Conservation (phyloP, 352 stramenopile genomes). For the Globisporangium middletonii region DNA sequence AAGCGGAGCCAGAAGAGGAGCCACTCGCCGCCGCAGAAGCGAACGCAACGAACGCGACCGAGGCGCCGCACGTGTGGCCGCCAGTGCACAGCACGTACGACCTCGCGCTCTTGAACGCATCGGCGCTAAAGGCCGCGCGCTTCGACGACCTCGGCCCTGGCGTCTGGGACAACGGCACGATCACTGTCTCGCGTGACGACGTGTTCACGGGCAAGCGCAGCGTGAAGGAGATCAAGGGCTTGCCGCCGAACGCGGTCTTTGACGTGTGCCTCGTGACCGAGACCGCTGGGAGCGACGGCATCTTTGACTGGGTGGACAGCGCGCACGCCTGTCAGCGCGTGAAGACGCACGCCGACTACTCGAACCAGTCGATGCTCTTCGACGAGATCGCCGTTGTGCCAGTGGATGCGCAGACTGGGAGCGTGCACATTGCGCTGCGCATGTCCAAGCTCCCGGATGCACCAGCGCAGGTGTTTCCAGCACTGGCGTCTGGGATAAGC, state of each 20-base stretch:
- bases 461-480: slow-evolving; percentile 1
- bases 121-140: slow-evolving; percentile 40
- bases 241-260: slow-evolving; percentile 60
- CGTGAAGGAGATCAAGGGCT: slow-evolving; percentile 55
- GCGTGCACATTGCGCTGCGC: slow-evolving; percentile 35
- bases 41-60: slow-evolving; percentile 14
- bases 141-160: slow-evolving; percentile 52
- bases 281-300: slow-evolving; percentile 54
- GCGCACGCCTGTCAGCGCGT: slow-evolving; percentile 36
- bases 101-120: slow-evolving; percentile 32
- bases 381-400: slow-evolving; percentile 45
- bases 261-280: slow-evolving; percentile 73
- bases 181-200: slow-evolving; percentile 66
- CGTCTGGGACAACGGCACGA: slow-evolving; percentile 72
- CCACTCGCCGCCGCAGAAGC: neutral
- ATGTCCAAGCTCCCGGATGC: slow-evolving; percentile 49
- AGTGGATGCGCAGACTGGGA: slow-evolving; percentile 34
- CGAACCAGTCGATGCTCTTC: slow-evolving; percentile 58
- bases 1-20: slow-evolving; percentile 8
- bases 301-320: slow-evolving; percentile 47
- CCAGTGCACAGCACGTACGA: slow-evolving; percentile 41
- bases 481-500: neutral
- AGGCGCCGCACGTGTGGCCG: slow-evolving; percentile 30
- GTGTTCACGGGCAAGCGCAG: slow-evolving; percentile 36
- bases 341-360: slow-evolving; percentile 69